These are phyloP conservation scores for Fistulifera pelliculosa DNA, from an alignment of 108 stramenopile species.

Conservation along the genomic window DNA sequence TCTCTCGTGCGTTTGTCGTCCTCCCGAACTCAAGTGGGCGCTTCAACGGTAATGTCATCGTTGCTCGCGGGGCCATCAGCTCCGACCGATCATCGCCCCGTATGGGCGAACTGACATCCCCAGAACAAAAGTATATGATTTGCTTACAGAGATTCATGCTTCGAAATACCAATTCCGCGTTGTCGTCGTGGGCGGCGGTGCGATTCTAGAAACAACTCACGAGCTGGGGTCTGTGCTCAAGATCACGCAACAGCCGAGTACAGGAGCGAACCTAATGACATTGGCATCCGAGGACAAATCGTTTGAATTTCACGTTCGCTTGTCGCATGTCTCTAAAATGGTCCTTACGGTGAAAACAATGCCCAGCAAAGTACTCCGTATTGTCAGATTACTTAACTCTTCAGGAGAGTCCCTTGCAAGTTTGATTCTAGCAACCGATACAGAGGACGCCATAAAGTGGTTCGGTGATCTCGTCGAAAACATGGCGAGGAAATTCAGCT, in stretches of 20 bases:
- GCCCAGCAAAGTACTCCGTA: conserved; percentile 26
- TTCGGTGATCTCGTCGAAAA: conserved; percentile 38
- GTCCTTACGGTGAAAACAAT: conserved; percentile 32
- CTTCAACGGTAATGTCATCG: no score
- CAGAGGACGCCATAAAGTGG: conserved; percentile 39
- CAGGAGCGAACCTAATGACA: conserved; percentile 52
- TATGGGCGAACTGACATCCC: conserved; percentile 1
- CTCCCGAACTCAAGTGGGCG: no score
- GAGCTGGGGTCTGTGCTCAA: conserved; percentile 44
- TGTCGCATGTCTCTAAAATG: conserved; percentile 44
- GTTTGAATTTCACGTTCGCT: conserved; percentile 76
- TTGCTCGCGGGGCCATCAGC: no score
- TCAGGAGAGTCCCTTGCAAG: conserved; percentile 47
- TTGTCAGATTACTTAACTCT: conserved; percentile 42
- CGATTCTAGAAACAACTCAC: conserved; percentile 76
- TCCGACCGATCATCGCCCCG: not conserved
- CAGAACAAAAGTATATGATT: conserved; percentile 28
- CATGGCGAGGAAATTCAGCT: conserved; percentile 35
- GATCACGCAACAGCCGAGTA: conserved; percentile 45
- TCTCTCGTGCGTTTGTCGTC: no score
- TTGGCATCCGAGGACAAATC: conserved; percentile 60
- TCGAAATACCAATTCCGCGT: conserved; percentile 56
- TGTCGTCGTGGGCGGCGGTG: conserved; percentile 65
- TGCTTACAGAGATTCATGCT: conserved; percentile 39
- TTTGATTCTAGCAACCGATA: conserved; percentile 45